These are phyloP conservation scores for Serendipita sp. DNA, from an alignment of 768 basidiomycete species.

Conservation along the genomic window DNA sequence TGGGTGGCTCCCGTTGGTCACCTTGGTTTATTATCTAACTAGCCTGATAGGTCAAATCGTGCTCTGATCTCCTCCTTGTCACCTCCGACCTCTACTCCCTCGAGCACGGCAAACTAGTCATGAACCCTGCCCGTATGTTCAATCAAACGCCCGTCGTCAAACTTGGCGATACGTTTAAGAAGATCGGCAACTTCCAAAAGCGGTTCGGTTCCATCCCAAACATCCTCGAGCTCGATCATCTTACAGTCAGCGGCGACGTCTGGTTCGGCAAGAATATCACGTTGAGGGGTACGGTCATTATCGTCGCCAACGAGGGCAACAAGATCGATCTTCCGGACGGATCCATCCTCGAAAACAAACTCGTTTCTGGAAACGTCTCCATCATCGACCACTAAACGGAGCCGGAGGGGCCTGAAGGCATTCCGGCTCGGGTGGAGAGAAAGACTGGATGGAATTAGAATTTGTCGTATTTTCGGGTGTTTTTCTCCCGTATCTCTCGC, in stretches of 20 bases:
- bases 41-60: slow-evolving; percentile 34
- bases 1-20: slow-evolving; percentile 26
- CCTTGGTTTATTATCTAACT: neutral
- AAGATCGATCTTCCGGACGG: slow-evolving; percentile 75
- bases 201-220: slow-evolving; percentile 90
- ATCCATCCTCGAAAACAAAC: slow-evolving; percentile 59
- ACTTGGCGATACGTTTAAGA: slow-evolving; percentile 94
- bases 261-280: slow-evolving; percentile 79
- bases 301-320: slow-evolving; percentile 70
- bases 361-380: slow-evolving; percentile 72
- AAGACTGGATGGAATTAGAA: no score
- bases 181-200: slow-evolving; percentile 42
- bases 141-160: slow-evolving; percentile 81
- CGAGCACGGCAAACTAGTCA: slow-evolving; percentile 72
- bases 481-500: no score
- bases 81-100: slow-evolving; percentile 89
- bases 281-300: slow-evolving; percentile 78
- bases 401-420: no score
- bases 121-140: slow-evolving; percentile 73
- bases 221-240: slow-evolving; percentile 82
- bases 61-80: slow-evolving; percentile 77
- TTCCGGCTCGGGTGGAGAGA: no score
- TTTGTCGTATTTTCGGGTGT: no score
- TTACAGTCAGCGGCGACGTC: slow-evolving; percentile 86
- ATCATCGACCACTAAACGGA: slow-evolving; percentile 41